phyloP scores from a whole-genome alignment of 1,284 basidiomycete genomes.

The Xanthoconium separans region DNA sequence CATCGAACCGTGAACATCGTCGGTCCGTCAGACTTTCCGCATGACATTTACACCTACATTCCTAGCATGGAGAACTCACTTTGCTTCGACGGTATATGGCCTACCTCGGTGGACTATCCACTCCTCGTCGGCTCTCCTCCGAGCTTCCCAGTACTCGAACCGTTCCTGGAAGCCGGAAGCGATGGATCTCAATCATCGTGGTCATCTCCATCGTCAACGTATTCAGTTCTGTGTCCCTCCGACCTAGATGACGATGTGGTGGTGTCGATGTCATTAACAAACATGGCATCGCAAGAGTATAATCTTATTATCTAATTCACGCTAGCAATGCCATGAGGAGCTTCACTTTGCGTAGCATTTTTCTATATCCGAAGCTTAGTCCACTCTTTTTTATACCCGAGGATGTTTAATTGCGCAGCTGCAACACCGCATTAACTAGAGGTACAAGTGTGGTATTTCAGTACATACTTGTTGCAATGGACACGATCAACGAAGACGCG shows the following conservation, averaged over 20 bases:
- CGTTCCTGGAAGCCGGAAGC: slow-evolving; percentile 16
- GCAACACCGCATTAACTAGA: no score
- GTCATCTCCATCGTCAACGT: slow-evolving; percentile 30
- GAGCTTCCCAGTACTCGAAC: slow-evolving; percentile 10
- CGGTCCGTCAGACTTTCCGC: not conserved
- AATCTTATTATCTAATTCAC: slow-evolving; percentile 14
- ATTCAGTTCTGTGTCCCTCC: slow-evolving; percentile 13
- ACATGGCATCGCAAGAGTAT: slow-evolving; percentile 16
- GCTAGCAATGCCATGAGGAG: slow-evolving; percentile 2
- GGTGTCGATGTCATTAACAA: slow-evolving; percentile 6
- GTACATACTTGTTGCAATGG: not conserved
- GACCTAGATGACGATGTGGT: slow-evolving; percentile 9
- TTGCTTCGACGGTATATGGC: slow-evolving; percentile 7
- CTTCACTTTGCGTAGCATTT: slow-evolving; percentile 1
- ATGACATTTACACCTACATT: slow-evolving; percentile 4
- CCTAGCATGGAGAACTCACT: slow-evolving; percentile 4
- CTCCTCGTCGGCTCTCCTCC: slow-evolving; percentile 10
- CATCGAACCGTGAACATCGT: slow-evolving; percentile 8
- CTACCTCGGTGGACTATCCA: slow-evolving; percentile 8
- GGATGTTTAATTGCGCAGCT: slow-evolving; percentile 7
- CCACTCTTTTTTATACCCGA: slow-evolving; percentile 7
- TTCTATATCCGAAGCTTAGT: not conserved
- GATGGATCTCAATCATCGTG: slow-evolving; percentile 23
- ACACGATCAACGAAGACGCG: slow-evolving; percentile 15
- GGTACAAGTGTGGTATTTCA: not conserved